Evolutionary conservation across 208 protist genomes (phyloP).

Genomic region (Vickermania spadyakhi): DNA sequence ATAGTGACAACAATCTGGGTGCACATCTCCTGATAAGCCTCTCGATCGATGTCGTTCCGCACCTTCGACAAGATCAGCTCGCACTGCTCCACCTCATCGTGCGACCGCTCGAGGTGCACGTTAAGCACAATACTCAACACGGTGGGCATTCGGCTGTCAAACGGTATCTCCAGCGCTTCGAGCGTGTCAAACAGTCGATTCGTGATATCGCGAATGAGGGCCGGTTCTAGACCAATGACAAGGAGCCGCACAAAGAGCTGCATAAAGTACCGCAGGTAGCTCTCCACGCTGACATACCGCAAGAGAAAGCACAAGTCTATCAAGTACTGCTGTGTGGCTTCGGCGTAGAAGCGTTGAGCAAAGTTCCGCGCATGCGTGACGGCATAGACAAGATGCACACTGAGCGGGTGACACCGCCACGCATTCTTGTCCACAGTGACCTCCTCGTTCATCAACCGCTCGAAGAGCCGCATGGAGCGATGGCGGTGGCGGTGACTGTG

Average conservation of each 20-base stretch:
- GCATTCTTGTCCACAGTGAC: neutral
- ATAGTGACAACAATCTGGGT: neutral
- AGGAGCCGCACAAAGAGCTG: constrained; percentile 3
- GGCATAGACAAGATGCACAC: constrained; percentile 1
- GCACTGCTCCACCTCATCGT: constrained; percentile 2
- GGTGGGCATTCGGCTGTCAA: neutral
- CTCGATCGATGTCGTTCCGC: neutral
- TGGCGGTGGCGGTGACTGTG: neutral
- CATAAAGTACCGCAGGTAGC: neutral
- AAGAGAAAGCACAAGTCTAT: neutral
- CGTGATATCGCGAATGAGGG: neutral
- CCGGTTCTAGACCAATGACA: neutral
- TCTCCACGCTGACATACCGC: neutral
- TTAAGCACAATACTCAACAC: constrained; percentile 1
- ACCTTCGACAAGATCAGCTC: neutral
- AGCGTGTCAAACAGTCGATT: constrained; percentile 4
- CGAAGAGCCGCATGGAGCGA: neutral
- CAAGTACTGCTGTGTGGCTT: constrained; percentile 1
- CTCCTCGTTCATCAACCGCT: neutral
- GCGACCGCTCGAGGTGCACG: constrained; percentile 3
- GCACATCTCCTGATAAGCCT: neutral
- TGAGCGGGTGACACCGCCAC: constrained; percentile 2
- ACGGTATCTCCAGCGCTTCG: neutral
- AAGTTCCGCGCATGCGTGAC: neutral
- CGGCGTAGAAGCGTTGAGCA: constrained; percentile 1